Conservation (phyloP, 148 eudicot species). For the Chenopodium suecicum region DNA sequence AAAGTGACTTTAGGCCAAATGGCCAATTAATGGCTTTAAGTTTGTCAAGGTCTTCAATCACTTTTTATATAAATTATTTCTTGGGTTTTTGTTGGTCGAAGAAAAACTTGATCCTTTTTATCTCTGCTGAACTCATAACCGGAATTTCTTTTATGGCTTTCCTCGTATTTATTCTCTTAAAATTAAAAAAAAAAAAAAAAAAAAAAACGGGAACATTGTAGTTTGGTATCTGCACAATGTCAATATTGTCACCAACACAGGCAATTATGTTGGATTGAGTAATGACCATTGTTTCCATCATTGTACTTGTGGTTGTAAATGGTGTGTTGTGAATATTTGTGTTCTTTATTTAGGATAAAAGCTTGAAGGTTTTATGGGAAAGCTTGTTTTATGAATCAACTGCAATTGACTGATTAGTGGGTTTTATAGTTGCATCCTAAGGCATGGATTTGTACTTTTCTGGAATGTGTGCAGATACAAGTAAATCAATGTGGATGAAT, state of each 20-base stretch:
- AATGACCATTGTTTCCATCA: not conserved
- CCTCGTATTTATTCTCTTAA: too few species aligned
- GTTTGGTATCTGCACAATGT: too few species aligned
- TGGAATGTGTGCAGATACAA: conserved; percentile 63
- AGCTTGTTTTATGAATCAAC: not conserved
- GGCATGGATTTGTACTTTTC: not conserved
- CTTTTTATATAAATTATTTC: too few species aligned
- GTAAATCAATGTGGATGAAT: conserved; percentile 99
- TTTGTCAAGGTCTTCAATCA: too few species aligned
- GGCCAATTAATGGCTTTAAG: too few species aligned
- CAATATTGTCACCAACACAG: not conserved
- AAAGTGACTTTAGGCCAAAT: too few species aligned
- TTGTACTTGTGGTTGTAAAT: not conserved
- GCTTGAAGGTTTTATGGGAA: conserved; percentile 1
- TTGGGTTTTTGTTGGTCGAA: too few species aligned
- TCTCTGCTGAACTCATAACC: too few species aligned
- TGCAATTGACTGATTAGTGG: conserved; percentile 2
- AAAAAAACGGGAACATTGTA: too few species aligned
- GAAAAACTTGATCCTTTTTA: too few species aligned
- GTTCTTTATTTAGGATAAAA: not conserved
- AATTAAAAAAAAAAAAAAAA: too few species aligned
- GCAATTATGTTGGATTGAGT: not conserved
- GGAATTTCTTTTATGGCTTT: too few species aligned
- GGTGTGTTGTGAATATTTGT: not conserved
- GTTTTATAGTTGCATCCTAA: not conserved